phyloP scores from a whole-genome alignment of 257 asterid genomes.

The Solanum acaule region DNA sequence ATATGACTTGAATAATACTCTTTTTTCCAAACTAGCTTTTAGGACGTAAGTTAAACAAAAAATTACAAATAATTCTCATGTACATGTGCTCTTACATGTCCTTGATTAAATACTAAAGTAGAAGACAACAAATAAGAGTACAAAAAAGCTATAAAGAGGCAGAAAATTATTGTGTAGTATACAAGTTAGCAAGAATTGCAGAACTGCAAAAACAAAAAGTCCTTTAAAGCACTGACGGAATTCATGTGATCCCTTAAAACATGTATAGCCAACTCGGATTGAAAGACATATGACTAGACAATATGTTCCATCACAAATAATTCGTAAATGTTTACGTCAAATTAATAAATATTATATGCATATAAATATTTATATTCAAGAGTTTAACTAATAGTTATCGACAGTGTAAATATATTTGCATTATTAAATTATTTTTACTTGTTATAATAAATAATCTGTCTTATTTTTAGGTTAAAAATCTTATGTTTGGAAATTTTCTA shows the following conservation, averaged over 20 bases:
- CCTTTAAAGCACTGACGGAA: background rate
- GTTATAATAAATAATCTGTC: background rate
- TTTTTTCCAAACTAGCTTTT: background rate
- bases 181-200: background rate
- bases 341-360: background rate
- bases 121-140: background rate
- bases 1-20: no score
- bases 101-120: background rate
- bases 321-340: background rate
- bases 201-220: background rate
- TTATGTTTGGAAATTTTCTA: background rate
- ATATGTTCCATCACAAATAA: background rate
- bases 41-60: fast-evolving
- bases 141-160: background rate
- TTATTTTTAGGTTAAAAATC: background rate
- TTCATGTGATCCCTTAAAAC: background rate
- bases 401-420: background rate
- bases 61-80: background rate
- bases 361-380: no score
- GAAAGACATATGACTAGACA: background rate
- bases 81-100: background rate
- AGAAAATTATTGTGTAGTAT: background rate
- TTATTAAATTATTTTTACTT: background rate
- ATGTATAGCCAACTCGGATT: background rate
- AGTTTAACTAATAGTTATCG: no score